A percentile compares a stretch with the other conserved stretches of the same genome.
phyloP scores from a whole-genome alignment of 202 grass and related monocot genomes.

The Panicum hallii region DNA sequence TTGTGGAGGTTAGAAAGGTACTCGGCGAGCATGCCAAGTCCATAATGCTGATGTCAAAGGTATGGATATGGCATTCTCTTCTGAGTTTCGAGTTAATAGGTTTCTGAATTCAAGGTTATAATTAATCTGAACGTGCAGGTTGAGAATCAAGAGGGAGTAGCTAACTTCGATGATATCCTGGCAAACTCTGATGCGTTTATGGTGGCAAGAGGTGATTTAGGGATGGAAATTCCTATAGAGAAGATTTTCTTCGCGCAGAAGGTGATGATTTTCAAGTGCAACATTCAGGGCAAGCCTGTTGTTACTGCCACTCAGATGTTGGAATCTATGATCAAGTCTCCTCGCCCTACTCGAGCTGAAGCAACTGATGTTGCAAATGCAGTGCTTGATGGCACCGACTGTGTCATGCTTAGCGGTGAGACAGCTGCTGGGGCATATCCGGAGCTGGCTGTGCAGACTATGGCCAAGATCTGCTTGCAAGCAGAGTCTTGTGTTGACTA shows the following conservation, averaged over 20 bases:
- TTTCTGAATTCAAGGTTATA: constrained; percentile 16
- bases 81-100: constrained; percentile 1
- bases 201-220: constrained; percentile 93
- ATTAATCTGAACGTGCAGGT: constrained; percentile 56
- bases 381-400: constrained; percentile 86
- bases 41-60: constrained; percentile 97
- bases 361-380: constrained; percentile 92
- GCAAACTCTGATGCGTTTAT: constrained; percentile 90
- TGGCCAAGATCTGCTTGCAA: constrained; percentile 86
- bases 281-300: constrained; percentile 83
- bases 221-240: constrained; percentile 98
- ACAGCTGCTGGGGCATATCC: constrained; percentile 90
- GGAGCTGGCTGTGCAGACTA: constrained; percentile 82
- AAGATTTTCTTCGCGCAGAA: constrained; percentile 96
- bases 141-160: constrained; percentile 95
- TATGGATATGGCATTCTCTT: constrained; percentile 24
- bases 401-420: constrained; percentile 94
- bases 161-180: constrained; percentile 93
- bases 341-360: constrained; percentile 87
- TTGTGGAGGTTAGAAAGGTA: constrained; percentile 70
- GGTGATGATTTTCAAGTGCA: constrained; percentile 98
- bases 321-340: constrained; percentile 96
- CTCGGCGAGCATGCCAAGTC: constrained; percentile 83
- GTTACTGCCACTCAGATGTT: constrained; percentile 96
- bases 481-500: constrained; percentile 81